phyloP scores from a whole-genome alignment of 345 rosid species.

The Mercurialis annua region DNA sequence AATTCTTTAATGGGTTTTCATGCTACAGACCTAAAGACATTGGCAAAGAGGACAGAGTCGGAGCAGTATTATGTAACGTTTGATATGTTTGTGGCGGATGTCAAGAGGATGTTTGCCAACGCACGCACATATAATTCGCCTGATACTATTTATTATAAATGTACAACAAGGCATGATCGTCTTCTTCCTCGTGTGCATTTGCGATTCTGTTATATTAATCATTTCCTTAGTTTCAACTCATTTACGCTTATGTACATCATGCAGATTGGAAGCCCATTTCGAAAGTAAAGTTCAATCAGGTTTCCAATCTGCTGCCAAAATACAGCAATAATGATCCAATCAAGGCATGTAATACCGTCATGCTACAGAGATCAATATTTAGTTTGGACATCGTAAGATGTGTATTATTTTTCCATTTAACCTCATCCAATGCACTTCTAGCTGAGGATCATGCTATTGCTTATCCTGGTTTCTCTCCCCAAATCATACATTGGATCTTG shows the following conservation, averaged over 20 bases:
- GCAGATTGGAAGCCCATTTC: conserved; percentile 86
- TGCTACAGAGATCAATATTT: background rate
- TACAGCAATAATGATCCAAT: conserved; percentile 40
- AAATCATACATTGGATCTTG: background rate
- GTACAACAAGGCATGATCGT: conserved; percentile 64
- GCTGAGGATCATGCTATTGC: background rate
- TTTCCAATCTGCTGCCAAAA: conserved; percentile 63
- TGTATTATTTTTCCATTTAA: background rate
- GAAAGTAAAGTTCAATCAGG: conserved; percentile 84
- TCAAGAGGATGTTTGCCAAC: conserved; percentile 86
- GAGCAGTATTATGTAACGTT: conserved; percentile 91
- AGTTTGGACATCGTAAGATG: background rate
- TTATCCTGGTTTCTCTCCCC: background rate
- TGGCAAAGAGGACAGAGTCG: conserved; percentile 86
- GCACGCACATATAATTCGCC: conserved; percentile 90
- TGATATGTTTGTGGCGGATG: conserved; percentile 96
- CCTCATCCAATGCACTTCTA: background rate
- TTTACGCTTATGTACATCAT: background rate
- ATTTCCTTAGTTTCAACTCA: background rate
- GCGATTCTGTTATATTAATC: background rate
- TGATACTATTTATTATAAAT: conserved; percentile 86
- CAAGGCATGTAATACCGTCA: background rate
- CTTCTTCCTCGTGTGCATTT: background rate
- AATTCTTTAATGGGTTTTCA: background rate
- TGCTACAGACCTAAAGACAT: conserved; percentile 80